Evolutionary conservation across 2,329 filamentous ascomycete genomes (phyloP).

Genomic region (Cadophora sp.): DNA sequence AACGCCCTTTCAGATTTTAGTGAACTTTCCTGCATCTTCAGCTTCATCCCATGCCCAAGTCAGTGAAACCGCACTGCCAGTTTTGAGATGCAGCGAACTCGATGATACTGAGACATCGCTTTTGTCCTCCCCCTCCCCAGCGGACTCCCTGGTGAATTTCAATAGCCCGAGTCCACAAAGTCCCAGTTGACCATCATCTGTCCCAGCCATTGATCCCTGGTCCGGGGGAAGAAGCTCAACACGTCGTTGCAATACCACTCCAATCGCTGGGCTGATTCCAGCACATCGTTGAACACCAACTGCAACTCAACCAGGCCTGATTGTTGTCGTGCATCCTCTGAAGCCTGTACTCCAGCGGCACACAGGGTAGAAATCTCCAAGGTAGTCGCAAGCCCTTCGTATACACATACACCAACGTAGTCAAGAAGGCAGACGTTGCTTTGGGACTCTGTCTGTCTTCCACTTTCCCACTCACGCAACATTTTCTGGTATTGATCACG

Average conservation of each 20-base stretch:
- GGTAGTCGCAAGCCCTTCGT: background rate
- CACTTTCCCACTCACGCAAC: background rate
- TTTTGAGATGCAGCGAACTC: background rate
- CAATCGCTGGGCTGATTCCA: background rate
- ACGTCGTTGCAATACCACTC: background rate
- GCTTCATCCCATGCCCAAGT: background rate
- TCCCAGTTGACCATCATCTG: background rate
- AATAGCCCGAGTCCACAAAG: background rate
- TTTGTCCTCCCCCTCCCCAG: background rate
- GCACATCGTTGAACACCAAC: background rate
- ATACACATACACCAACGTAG: background rate
- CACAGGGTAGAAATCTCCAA: background rate
- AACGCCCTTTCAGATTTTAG: background rate
- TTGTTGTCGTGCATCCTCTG: background rate
- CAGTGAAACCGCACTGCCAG: background rate
- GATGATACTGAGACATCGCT: background rate
- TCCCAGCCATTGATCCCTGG: background rate
- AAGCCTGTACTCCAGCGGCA: background rate
- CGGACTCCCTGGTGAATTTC: background rate
- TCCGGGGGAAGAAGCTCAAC: constrained; percentile 3
- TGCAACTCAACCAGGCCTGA: background rate
- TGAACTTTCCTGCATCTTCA: background rate
- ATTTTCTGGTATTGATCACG: too few species aligned
- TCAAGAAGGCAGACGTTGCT: background rate
- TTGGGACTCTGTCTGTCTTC: background rate